Evolutionary conservation across 805 yeast species (phyloP).

Genomic region (Blastobotrys terrestris): DNA sequence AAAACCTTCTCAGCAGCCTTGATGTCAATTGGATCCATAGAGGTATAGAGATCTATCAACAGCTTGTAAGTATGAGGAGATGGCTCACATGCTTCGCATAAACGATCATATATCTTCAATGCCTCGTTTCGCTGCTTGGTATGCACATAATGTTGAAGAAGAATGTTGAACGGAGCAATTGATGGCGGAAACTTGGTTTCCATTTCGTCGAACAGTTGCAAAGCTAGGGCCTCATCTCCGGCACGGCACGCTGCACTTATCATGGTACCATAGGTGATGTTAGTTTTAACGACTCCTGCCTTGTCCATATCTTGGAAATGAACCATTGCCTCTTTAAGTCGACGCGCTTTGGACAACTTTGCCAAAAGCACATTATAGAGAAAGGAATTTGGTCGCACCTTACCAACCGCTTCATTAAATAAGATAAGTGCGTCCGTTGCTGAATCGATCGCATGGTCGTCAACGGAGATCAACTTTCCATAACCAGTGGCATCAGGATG

Average conservation of each 20-base stretch:
- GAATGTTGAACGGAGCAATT: conserved; percentile 34
- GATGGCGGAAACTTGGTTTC: conserved; percentile 28
- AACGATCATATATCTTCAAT: conserved; percentile 25
- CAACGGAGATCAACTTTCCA: conserved; percentile 27
- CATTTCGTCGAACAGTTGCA: conserved; percentile 31
- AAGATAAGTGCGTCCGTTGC: conserved; percentile 29
- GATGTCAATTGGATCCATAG: conserved; percentile 29
- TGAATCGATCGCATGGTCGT: conserved; percentile 23
- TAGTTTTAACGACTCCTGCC: conserved; percentile 21
- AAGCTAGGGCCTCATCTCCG: conserved; percentile 29
- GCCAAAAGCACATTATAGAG: conserved; percentile 32
- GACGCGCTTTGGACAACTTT: conserved; percentile 33
- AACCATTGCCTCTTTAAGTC: conserved; percentile 28
- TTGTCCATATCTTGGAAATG: conserved; percentile 30
- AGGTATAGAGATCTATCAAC: conserved; percentile 33
- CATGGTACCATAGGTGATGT: conserved; percentile 35
- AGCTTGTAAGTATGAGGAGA: conserved; percentile 37
- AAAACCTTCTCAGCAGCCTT: conserved; percentile 33
- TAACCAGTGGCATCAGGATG: conserved; percentile 33
- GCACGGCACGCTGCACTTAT: conserved; percentile 34
- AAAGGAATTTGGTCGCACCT: conserved; percentile 29
- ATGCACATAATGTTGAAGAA: conserved; percentile 35
- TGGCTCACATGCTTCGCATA: conserved; percentile 26
- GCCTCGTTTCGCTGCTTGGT: conserved; percentile 30
- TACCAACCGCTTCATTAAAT: conserved; percentile 28